Evolutionary conservation across 2,329 filamentous ascomycete species (phyloP), one percentile per base, ranked within the genome.

Genomic region (Mycosphaerella sp.): DNA sequence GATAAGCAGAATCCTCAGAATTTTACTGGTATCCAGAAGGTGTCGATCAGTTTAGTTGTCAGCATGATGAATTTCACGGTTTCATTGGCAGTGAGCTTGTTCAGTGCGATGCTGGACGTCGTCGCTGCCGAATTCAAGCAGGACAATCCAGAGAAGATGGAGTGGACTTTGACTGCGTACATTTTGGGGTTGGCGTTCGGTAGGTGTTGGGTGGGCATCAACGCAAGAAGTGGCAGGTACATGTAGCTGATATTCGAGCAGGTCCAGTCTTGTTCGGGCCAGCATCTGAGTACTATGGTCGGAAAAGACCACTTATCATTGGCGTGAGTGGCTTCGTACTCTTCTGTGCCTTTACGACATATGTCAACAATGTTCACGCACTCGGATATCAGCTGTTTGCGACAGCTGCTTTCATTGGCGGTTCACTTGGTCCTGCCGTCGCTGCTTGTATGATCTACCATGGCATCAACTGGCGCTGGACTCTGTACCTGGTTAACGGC

Each of bases 201-300:
- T 54, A 45, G n/a, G 40, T 44, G 6, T 4, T 10, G n/a, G n/a
- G n/a, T n/a, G n/a, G n/a, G n/a, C n/a, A n/a, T n/a, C n/a, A n/a
- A n/a, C n/a, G n/a, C n/a, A n/a, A n/a, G n/a, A n/a, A n/a, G n/a
- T n/a, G n/a, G n/a, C n/a, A n/a, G n/a, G n/a, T n/a, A n/a, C n/a
- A n/a, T n/a, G n/a, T 18, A n/a, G 8, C 25, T 34, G 25, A 43
- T 16, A 25, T 44, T 14, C 32, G 41, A 32, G 32, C 42, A 52
- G 60, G 60, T 0, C 82, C 82, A 0, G 65, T 78, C 41, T 52
- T 85, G 8, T 75, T 80, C 44, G 80, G 80, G 0, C 81, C 82
- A 0, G 57, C 84, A 5, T 80, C 76, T 6, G 82, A 86, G 64
- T 68, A 76, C 2, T 78, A 74, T 53, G 78, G 78, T 0, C 71